Conservation (phyloP, 2,329 filamentous ascomycete species). For the Metarhizium sp. region DNA sequence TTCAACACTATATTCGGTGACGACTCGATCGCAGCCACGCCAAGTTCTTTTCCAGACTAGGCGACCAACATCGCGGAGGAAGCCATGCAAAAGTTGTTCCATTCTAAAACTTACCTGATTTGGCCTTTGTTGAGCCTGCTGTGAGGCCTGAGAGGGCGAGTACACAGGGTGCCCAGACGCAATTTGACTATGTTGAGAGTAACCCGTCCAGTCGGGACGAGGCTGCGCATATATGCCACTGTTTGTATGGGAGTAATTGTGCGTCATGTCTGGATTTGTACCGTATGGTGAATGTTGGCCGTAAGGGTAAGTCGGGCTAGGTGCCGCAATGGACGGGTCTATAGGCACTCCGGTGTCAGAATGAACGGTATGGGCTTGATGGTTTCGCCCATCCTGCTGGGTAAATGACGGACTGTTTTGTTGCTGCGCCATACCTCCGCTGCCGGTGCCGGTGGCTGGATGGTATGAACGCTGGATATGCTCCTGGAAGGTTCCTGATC, state of each 20-base stretch:
- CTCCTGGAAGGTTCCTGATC: slow-evolving; percentile 78
- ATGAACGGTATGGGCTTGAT: slow-evolving; percentile 69
- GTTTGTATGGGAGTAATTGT: slow-evolving; percentile 58
- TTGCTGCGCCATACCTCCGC: slow-evolving; percentile 90
- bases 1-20: not conserved
- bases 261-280: slow-evolving; percentile 76
- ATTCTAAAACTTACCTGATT: slow-evolving; percentile 45
- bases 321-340: slow-evolving; percentile 95
- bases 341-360: slow-evolving; percentile 97
- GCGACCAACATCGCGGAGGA: not conserved
- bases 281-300: slow-evolving; percentile 80
- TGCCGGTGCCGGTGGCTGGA: slow-evolving; percentile 63
- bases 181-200: slow-evolving; percentile 46
- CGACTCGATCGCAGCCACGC: not conserved
- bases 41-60: not conserved
- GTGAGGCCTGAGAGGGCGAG: slow-evolving; percentile 44
- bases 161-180: slow-evolving; percentile 45
- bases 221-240: slow-evolving; percentile 57
- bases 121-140: slow-evolving; percentile 43
- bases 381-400: slow-evolving; percentile 71
- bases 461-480: slow-evolving; percentile 81
- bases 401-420: slow-evolving; percentile 94
- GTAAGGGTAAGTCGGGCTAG: slow-evolving; percentile 84
- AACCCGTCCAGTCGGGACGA: slow-evolving; percentile 67
- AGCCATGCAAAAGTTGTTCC: not conserved